phyloP scores from a whole-genome alignment of 306 rosid genomes.

The Prunus davidiana region DNA sequence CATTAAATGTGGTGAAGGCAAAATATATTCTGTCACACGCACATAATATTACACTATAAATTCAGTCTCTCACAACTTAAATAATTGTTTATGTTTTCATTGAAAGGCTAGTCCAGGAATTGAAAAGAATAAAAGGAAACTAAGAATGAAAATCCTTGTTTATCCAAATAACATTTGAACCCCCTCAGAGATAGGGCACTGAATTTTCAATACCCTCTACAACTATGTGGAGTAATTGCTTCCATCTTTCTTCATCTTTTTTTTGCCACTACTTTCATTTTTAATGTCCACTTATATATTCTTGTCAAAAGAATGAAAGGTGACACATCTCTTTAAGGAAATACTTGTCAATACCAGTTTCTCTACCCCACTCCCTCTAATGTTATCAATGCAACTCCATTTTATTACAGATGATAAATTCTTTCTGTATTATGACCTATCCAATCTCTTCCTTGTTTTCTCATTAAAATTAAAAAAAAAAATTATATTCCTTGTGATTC shows the following conservation, averaged over 20 bases:
- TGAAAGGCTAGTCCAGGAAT: conserved; percentile 1
- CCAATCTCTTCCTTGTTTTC: conserved; percentile 3
- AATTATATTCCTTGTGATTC: not conserved
- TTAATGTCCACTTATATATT: not conserved
- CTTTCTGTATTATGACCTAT: not conserved
- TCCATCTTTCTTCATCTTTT: not conserved
- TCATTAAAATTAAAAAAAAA: too few relatives aligned
- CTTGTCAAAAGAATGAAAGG: not conserved
- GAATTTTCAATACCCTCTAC: not conserved
- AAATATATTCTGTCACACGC: not conserved
- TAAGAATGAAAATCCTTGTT: not conserved
- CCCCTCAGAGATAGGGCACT: not conserved
- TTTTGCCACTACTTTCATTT: not conserved
- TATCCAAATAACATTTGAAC: not conserved
- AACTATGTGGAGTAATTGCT: too few relatives aligned
- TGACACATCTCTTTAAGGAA: not conserved
- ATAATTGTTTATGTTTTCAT: not conserved
- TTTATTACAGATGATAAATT: not conserved
- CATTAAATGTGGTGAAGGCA: not conserved
- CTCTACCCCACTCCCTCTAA: not conserved
- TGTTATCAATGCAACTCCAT: not conserved
- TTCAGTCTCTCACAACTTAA: not conserved
- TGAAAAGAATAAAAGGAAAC: not conserved
- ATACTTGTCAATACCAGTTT: conserved; percentile 8
- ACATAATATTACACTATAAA: not conserved